Evolutionary conservation across 2,329 filamentous ascomycete genomes (phyloP), one percentile per base, ranked within the genome.

Genomic region (Endocalyx cinctus): DNA sequence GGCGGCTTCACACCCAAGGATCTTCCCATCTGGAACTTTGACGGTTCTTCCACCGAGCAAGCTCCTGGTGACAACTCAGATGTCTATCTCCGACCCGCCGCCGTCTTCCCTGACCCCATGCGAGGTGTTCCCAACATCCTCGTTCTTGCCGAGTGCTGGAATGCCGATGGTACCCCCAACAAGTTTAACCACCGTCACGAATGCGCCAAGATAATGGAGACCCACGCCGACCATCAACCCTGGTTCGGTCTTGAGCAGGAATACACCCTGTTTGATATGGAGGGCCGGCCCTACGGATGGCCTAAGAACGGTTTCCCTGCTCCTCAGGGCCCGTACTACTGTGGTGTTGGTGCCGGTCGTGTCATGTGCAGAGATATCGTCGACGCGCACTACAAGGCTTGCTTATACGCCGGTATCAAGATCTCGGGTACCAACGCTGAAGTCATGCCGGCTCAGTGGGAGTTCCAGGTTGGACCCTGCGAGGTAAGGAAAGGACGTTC

Each of bases 191-290:
- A 83, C 82, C 87, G 92, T 51, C 84, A 96, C 63, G 90, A 97
- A 58, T 84, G 82, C 57, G 79, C 79, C 59, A 84, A 92, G 65
- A 74, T 96, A 54, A 94, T 97, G 87, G 80, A 92, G 65, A 76
- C 81, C 44, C 81, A 96, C 65, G 81, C 81, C 62, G 72, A 79
- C 37, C 82, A 90, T 55, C 74, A 84, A 62, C 89, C 92, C 58
- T 97, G 90, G 92, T 98, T 97, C 67, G 92, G 92, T 67, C 81
- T 98, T 13, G 90, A 95, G 64, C 90, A 97, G 63, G 90, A 97
- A 67, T 97, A 97, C 77, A 97, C 87, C 41, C 82, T 94, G 28
- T 83, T 97, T 51, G 89, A 90, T 58, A 68, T 80, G 50, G 78
- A 82, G 51, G 85, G 88, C 64, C 84, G 87, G 69, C 92, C 92